Evolutionary conservation across 306 rosid genomes (phyloP).

Genomic region (Comarum palustre): DNA sequence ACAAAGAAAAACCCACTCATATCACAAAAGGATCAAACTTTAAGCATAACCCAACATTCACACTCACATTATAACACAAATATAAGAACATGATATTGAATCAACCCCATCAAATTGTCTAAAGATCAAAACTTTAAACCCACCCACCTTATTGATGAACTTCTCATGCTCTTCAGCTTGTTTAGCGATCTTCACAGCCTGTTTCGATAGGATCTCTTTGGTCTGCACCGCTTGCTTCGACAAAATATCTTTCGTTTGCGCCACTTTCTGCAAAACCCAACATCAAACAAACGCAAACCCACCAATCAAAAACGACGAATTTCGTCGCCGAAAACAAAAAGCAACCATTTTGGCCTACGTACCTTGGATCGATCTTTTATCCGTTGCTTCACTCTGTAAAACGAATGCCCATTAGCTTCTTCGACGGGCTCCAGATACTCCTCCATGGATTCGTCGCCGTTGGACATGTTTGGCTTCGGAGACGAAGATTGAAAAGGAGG

Average conservation of each 20-base stretch:
- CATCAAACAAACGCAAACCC: slow-evolving; percentile 11
- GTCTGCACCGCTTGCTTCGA: slow-evolving; percentile 80
- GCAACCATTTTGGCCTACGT: neutral
- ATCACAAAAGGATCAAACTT: neutral
- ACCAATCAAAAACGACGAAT: neutral
- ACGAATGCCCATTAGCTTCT: slow-evolving; percentile 42
- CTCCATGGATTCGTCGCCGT: slow-evolving; percentile 45
- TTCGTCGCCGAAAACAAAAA: neutral
- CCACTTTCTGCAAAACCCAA: slow-evolving; percentile 53
- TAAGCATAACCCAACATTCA: neutral
- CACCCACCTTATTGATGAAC: slow-evolving; percentile 68
- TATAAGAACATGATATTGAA: neutral
- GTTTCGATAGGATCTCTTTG: slow-evolving; percentile 62
- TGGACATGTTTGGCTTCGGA: slow-evolving; percentile 37
- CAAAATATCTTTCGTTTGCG: slow-evolving; percentile 56
- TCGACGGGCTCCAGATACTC: slow-evolving; percentile 24
- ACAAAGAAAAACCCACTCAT: neutral
- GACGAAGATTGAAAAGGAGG: neutral
- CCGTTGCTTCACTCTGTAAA: slow-evolving; percentile 43
- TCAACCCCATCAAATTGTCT: slow-evolving; percentile 8
- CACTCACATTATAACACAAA: neutral
- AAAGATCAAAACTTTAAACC: slow-evolving; percentile 4
- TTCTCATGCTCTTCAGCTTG: slow-evolving; percentile 88
- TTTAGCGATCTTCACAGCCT: slow-evolving; percentile 76
- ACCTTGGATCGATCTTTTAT: slow-evolving; percentile 77